phyloP scores from a whole-genome alignment of 768 basidiomycete genomes.

The Lentinula aciculospora region DNA sequence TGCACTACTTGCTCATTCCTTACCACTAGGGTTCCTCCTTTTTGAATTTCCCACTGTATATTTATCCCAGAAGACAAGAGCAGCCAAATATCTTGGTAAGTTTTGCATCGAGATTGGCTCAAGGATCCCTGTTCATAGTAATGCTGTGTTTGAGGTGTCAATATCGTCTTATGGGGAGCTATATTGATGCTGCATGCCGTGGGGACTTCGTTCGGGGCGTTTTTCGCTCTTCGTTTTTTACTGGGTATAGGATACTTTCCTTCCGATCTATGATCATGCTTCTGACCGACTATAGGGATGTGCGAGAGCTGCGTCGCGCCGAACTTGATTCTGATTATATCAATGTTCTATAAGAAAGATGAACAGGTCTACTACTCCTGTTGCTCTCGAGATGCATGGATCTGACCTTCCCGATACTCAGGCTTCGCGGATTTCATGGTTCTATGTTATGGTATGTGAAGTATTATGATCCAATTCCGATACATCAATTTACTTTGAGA shows the following conservation, averaged over 20 bases:
- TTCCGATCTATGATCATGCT: background rate
- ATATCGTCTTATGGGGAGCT: constrained; percentile 56
- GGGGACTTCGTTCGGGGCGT: constrained; percentile 50
- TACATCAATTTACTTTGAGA: background rate
- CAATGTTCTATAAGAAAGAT: constrained; percentile 67
- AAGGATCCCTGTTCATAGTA: background rate
- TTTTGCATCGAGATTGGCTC: background rate
- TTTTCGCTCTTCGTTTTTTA: constrained; percentile 58
- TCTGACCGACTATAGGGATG: constrained; percentile 38
- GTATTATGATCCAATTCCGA: background rate
- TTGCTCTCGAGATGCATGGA: background rate
- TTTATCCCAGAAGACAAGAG: constrained; percentile 52
- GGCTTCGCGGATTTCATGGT: constrained; percentile 57
- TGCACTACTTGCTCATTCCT: background rate
- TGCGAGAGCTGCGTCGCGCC: constrained; percentile 64
- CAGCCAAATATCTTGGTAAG: constrained; percentile 59
- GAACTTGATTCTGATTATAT: constrained; percentile 53
- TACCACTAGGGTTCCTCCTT: constrained; percentile 44
- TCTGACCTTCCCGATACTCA: constrained; percentile 15
- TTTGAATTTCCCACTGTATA: constrained; percentile 67
- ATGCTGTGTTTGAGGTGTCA: constrained; percentile 29
- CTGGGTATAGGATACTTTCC: constrained; percentile 33
- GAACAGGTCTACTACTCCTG: constrained; percentile 40
- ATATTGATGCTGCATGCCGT: constrained; percentile 57
- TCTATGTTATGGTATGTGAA: constrained; percentile 54